Percentiles rank a stretch among this genome's conserved stretches.
phyloP scores from a whole-genome alignment of 768 basidiomycete genomes.

The Auricularia auricula-judae region DNA sequence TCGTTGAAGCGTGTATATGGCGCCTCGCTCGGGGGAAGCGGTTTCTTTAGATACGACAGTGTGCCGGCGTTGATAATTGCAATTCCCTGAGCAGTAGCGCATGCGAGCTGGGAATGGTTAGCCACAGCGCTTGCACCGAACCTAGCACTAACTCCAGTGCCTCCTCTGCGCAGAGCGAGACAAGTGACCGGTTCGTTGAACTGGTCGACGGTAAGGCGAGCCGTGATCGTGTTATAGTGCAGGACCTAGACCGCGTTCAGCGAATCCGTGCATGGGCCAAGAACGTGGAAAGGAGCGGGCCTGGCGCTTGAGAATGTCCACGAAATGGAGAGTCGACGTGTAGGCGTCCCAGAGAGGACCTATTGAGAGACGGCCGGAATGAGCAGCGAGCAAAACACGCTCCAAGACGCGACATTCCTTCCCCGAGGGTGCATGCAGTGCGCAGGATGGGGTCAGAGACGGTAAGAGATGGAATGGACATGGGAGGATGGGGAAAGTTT shows the following conservation, averaged over 20 bases:
- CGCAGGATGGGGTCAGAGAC: slow-evolving; percentile 34
- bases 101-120: slow-evolving; percentile 35
- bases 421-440: slow-evolving; percentile 46
- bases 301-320: slow-evolving; percentile 50
- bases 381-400: neutral
- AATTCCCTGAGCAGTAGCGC: slow-evolving; percentile 47
- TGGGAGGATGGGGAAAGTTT: neutral
- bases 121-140: neutral
- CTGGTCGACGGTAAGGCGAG: slow-evolving; percentile 32
- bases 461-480: neutral
- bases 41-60: slow-evolving; percentile 39
- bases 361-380: slow-evolving; percentile 15
- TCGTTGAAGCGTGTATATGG: slow-evolving; percentile 55
- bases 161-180: slow-evolving; percentile 38
- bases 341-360: slow-evolving; percentile 52
- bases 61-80: slow-evolving; percentile 36
- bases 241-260: slow-evolving; percentile 29
- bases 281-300: slow-evolving; percentile 18
- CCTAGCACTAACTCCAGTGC: slow-evolving; percentile 27
- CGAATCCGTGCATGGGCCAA: neutral
- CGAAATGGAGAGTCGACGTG: slow-evolving; percentile 50
- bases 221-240: slow-evolving; percentile 34
- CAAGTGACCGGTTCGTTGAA: slow-evolving; percentile 49
- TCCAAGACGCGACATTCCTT: slow-evolving; percentile 31
- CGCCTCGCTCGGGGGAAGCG: slow-evolving; percentile 32